Base-by-base conservation (phyloP, 2,329 filamentous ascomycete species). In the Diaporthe destruens region DNA sequence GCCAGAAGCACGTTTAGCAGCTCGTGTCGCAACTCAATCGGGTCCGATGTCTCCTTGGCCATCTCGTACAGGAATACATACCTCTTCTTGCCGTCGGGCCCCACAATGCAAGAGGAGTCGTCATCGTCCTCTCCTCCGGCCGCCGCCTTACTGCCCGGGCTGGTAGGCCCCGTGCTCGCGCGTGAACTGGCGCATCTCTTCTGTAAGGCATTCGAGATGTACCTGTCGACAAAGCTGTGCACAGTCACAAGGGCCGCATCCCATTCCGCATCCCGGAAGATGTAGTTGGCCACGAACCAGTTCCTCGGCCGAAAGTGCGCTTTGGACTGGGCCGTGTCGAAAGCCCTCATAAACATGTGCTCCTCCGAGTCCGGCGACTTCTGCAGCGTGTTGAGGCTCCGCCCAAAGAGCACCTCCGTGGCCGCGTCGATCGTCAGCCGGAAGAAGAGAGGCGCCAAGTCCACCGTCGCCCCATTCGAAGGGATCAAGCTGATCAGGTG, bases 1-100 rank as follows among this genome's bases (percentile, higher is more conserved):
- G 78, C 79, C 20, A 78, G 67, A n/a, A 86, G 75, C 55, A 81
- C 76, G 66, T 79, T 78, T 69, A 79, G 75, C 42, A 80, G 61
- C 57, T 80, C 75, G 72, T 69, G 69, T 61, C 71, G 72, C 71
- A 71, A 61, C n/a, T 66, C 54, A 25, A 56, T 29, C 20, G 32
- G 69, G 90, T 80, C 56, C 25, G 49, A 55, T 9, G 51, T 44
- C 36, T 53, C 39, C 68, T 70, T 59, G 47, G 85, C 80, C 73
- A 74, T 67, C 71, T 72, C 71, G 57, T 74, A 53, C 34, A 61
- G 55, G 23, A 73, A 70, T 12, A 73, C 53, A 16, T 73, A 70
- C 20, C 47, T 67, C 54, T 69, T 61, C 56, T 61, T 47, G 18
- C 55, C 56, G 9, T 61, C 56, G 23, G 56, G 56, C 23, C 56